A percentile compares a stretch with the other conserved stretches of the same genome.
These are phyloP conservation scores for Lagenidium giganteum DNA, from an alignment of 352 stramenopile species.

Conservation along the genomic window DNA sequence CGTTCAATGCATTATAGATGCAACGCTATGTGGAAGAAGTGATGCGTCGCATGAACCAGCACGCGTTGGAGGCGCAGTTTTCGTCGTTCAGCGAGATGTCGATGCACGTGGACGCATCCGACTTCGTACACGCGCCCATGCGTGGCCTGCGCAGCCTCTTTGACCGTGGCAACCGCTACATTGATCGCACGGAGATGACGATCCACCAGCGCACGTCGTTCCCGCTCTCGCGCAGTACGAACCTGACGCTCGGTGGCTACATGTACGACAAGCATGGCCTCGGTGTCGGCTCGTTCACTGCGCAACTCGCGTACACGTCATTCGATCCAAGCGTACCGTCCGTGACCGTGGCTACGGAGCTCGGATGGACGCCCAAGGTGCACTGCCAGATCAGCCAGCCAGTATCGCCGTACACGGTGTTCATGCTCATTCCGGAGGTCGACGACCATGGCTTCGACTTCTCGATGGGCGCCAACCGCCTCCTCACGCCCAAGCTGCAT, in stretches of 20 bases:
- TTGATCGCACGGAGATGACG: slow-evolving; percentile 72
- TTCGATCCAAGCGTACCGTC: slow-evolving; percentile 57
- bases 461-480: slow-evolving; percentile 61
- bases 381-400: slow-evolving; percentile 71
- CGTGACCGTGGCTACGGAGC: slow-evolving; percentile 53
- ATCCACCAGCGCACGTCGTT: slow-evolving; percentile 75
- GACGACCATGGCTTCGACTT: slow-evolving; percentile 70
- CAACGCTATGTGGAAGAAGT: slow-evolving; percentile 51
- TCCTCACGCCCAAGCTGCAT: slow-evolving; percentile 54
- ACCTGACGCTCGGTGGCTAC: slow-evolving; percentile 71
- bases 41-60: slow-evolving; percentile 58
- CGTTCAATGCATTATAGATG: slow-evolving; percentile 16
- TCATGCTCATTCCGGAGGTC: slow-evolving; percentile 72
- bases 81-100: slow-evolving; percentile 77
- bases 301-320: slow-evolving; percentile 58
- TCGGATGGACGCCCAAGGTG: slow-evolving; percentile 76
- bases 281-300: slow-evolving; percentile 66
- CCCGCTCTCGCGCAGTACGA: slow-evolving; percentile 45
- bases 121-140: slow-evolving; percentile 64
- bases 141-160: slow-evolving; percentile 44
- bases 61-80: slow-evolving; percentile 70
- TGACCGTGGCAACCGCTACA: slow-evolving; percentile 32
- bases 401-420: slow-evolving; percentile 59
- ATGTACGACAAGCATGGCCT: slow-evolving; percentile 78
- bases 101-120: slow-evolving; percentile 73